Conservation (phyloP, 768 basidiomycete species). For the Amanita fuliginea region DNA sequence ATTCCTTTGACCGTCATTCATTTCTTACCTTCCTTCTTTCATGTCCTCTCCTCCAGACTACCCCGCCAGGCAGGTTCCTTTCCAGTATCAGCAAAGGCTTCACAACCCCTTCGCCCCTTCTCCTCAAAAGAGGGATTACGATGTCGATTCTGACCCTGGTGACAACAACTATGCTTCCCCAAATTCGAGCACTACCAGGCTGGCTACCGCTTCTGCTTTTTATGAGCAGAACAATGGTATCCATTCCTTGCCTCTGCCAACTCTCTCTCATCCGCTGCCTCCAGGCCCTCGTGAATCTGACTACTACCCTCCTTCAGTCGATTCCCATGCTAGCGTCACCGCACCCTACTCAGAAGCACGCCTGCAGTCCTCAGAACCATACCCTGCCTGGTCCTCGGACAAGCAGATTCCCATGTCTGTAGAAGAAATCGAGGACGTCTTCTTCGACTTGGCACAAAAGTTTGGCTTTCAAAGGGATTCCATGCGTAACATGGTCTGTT, state of each 20-base stretch:
- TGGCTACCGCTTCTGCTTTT: conserved; percentile 34
- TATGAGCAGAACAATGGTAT: conserved; percentile 24
- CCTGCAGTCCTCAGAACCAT: conserved; percentile 49
- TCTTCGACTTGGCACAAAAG: conserved; percentile 96
- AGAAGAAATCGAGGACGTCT: conserved; percentile 98
- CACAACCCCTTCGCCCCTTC: conserved; percentile 20
- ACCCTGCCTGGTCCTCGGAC: conserved; percentile 92
- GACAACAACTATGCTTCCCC: conserved; percentile 38
- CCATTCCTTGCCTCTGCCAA: conserved; percentile 9
- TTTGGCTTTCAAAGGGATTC: conserved; percentile 97
- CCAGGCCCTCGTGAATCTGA: conserved; percentile 22
- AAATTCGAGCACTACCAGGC: conserved; percentile 44
- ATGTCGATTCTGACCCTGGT: conserved; percentile 36
- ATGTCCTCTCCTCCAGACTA: conserved; percentile 1
- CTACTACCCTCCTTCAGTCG: conserved; percentile 42
- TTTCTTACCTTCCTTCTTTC: not conserved
- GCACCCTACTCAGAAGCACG: conserved; percentile 52
- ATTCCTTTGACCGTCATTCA: conserved; percentile 8
- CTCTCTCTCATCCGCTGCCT: conserved; percentile 5
- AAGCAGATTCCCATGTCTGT: conserved; percentile 93
- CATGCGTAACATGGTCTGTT: conserved; percentile 84
- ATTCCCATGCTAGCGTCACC: conserved; percentile 49
- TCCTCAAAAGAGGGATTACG: conserved; percentile 28
- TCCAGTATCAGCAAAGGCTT: conserved; percentile 10
- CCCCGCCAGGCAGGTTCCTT: not conserved